Evolutionary conservation across 441 rosid species (phyloP), one percentile per base, ranked within the genome.

Genomic region (Kokia cookei): DNA sequence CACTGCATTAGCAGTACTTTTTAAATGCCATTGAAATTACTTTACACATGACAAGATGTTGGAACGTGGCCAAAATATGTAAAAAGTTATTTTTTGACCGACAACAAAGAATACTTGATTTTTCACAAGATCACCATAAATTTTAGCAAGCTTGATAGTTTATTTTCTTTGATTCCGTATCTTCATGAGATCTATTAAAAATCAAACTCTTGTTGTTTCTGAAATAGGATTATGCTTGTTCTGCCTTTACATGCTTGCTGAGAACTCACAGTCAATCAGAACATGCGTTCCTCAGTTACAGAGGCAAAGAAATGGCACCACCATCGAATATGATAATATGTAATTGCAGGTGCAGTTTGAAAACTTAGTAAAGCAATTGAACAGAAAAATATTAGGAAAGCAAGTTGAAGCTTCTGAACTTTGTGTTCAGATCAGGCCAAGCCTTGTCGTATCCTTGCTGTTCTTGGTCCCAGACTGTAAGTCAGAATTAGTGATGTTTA

Each of bases 191-290:
- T 7, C 3, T 15, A 47, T 27, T 26, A 3, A 48, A n/a, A 32
- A 11, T 5, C 27, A 8, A 43, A 8, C 19, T 45, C 12, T 1
- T 27, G 19, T 64, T 45, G 65, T 15, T 24, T 60, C 11, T 72
- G 76, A 60, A 73, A 74, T 92, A 93, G 97, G 93, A 63, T 79
- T 91, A 45, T 93, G 92, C 84, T 74, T 90, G 76, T 91, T 91
- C 84, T 93, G 94, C 74, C 84, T 90, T 68, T 90, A 81, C 82
- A 79, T 85, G 82, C 77, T 93, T 15, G 85, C 84, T 8, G 88
- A 88, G 81, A 85, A 69, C 82, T 86, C 88, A 8, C 88, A 80
- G 67, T 77, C 88, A 35, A 72, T 82, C 77, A 80, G 85, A 71
- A 73, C 63, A 14, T 51, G 75, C 43, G 45, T 82, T 8, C 80